Percentiles rank a stretch among this genome's conserved stretches.
phyloP scores from a whole-genome alignment of 2,329 filamentous ascomycete species.

The Cladorrhinum sp. region DNA sequence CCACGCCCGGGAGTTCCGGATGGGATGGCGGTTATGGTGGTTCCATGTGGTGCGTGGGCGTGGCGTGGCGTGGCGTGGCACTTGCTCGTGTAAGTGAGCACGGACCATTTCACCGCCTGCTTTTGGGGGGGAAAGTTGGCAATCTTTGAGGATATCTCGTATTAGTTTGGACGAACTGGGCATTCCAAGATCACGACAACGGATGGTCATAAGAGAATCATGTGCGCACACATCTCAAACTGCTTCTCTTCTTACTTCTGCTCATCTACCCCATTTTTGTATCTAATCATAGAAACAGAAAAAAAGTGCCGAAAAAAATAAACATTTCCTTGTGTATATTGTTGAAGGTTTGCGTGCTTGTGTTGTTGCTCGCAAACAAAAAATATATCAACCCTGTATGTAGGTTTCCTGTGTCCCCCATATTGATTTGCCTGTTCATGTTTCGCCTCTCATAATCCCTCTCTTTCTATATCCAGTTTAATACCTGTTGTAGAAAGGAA shows the following conservation, averaged over 20 bases:
- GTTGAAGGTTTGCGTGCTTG: neutral
- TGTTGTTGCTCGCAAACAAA: neutral
- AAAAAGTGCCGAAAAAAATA: neutral
- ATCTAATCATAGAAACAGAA: neutral
- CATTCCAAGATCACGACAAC: too few relatives aligned
- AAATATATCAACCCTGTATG: neutral
- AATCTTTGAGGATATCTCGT: too few relatives aligned
- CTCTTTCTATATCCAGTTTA: neutral
- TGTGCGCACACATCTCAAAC: too few relatives aligned
- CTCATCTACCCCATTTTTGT: neutral
- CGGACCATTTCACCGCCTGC: neutral
- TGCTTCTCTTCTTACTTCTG: neutral
- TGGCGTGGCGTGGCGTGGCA: neutral
- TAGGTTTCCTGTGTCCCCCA: neutral
- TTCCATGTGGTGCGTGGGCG: neutral
- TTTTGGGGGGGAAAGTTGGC: too few relatives aligned
- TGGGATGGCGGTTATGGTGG: neutral
- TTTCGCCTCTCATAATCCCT: neutral
- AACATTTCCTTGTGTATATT: neutral
- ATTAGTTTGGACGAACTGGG: too few relatives aligned
- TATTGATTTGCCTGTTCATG: neutral
- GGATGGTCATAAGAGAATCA: too few relatives aligned
- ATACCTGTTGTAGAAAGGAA: neutral
- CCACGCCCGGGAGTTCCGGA: neutral
- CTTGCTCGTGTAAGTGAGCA: neutral